phyloP scores from a whole-genome alignment of 2,329 filamentous ascomycete species.

The Hymenoscyphus linearis region DNA sequence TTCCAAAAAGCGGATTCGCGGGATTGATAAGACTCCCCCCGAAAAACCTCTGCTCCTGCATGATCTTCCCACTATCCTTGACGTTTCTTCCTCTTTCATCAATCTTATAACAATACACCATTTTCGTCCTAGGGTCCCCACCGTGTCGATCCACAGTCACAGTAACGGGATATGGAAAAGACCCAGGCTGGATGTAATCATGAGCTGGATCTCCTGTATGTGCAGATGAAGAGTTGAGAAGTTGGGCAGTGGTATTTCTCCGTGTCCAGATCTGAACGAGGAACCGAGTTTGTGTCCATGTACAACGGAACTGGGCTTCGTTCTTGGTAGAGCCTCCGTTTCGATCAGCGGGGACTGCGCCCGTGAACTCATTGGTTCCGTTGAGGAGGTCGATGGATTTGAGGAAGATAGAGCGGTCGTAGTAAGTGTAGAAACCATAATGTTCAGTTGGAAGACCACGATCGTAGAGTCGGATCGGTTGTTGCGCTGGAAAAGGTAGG shows the following conservation, averaged over 20 bases:
- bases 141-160: constrained; percentile 59
- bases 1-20: constrained; percentile 32
- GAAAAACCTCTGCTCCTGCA: constrained; percentile 45
- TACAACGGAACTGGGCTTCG: constrained; percentile 51
- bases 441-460: constrained; percentile 76
- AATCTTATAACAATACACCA: constrained; percentile 49
- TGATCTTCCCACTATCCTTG: constrained; percentile 38
- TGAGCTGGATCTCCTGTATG: constrained; percentile 24
- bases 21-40: constrained; percentile 51
- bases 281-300: constrained; percentile 56
- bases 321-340: constrained; percentile 49
- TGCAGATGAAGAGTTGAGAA: constrained; percentile 33
- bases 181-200: constrained; percentile 41
- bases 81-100: constrained; percentile 42
- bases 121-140: constrained; percentile 47
- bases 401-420: constrained; percentile 79
- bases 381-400: constrained; percentile 50
- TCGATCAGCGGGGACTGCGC: constrained; percentile 42
- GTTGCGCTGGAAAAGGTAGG: constrained; percentile 63
- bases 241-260: constrained; percentile 38
- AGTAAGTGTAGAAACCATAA: constrained; percentile 93
- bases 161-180: constrained; percentile 60
- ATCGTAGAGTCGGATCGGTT: constrained; percentile 82
- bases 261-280: constrained; percentile 63
- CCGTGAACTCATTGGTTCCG: constrained; percentile 35